A percentile compares a stretch with the other conserved stretches of the same genome.
Evolutionary conservation across 2,329 filamentous ascomycete genomes (phyloP).

Genomic region (Fusarium sp.): DNA sequence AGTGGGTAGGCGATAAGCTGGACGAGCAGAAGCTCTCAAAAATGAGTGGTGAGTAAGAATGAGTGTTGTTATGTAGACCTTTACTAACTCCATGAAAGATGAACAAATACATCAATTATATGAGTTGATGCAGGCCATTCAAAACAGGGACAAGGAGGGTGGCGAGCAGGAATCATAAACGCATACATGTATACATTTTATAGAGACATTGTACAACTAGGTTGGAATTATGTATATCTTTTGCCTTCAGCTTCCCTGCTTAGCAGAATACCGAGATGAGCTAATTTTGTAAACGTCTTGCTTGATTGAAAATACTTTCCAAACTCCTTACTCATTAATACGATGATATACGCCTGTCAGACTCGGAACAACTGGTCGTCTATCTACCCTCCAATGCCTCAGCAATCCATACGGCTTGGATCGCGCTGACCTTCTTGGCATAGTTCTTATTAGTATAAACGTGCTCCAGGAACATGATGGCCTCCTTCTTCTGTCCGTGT

Average conservation of each 20-base stretch:
- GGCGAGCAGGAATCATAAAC: constrained; percentile 45
- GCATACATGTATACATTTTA: constrained; percentile 1
- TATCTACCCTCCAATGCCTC: constrained; percentile 57
- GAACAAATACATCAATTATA: constrained; percentile 95
- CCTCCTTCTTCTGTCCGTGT: constrained; percentile 71
- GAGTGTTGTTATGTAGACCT: neutral
- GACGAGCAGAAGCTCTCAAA: constrained; percentile 87
- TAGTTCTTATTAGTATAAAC: constrained; percentile 75
- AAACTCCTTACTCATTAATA: neutral
- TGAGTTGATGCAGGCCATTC: constrained; percentile 89
- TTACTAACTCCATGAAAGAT: constrained; percentile 63
- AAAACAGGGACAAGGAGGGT: constrained; percentile 50
- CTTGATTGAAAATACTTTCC: neutral
- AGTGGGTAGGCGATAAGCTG: constrained; percentile 86
- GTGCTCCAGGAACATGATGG: constrained; percentile 76
- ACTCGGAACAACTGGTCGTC: neutral
- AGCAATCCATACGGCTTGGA: constrained; percentile 69
- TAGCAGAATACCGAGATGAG: neutral
- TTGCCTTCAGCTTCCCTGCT: neutral
- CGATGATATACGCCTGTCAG: neutral
- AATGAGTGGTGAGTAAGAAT: constrained; percentile 79
- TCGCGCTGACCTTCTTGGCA: constrained; percentile 72
- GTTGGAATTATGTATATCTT: neutral
- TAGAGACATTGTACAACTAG: constrained; percentile 18
- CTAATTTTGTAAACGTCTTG: neutral